These are phyloP conservation scores for Flueggea neowawraea DNA, from an alignment of 441 rosid genomes.

Conservation along the genomic window DNA sequence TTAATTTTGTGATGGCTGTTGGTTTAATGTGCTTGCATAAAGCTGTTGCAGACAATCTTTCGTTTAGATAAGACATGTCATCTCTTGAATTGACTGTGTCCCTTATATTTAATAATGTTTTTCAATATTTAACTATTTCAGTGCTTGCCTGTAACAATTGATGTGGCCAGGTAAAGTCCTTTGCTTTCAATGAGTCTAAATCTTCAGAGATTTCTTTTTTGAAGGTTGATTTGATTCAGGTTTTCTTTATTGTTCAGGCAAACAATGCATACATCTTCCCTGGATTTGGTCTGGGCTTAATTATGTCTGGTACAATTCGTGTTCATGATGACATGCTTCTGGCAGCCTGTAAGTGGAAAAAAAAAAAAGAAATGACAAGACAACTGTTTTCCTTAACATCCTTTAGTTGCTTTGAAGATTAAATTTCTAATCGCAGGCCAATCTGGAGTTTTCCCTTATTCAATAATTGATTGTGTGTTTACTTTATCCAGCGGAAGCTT, in stretches of 20 bases:
- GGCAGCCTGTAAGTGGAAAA: constrained; percentile 54
- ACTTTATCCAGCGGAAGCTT: constrained; percentile 61
- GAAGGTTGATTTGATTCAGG: not conserved
- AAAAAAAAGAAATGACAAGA: no score
- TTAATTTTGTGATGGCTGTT: no score
- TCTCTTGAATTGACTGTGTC: no score
- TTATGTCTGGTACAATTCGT: constrained; percentile 91
- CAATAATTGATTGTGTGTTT: not conserved
- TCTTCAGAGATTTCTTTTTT: not conserved
- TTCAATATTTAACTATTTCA: constrained; percentile 23
- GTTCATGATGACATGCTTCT: constrained; percentile 91
- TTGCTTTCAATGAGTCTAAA: constrained; percentile 1
- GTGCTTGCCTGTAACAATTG: constrained; percentile 92
- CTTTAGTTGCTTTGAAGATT: no score
- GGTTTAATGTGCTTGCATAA: no score
- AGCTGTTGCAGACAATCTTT: no score
- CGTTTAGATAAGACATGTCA: no score
- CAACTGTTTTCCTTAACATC: no score
- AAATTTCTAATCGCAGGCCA: no score
- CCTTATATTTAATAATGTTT: not conserved
- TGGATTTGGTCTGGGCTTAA: constrained; percentile 81
- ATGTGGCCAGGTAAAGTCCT: constrained; percentile 69
- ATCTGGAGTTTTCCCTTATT: no score
- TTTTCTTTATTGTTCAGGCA: constrained; percentile 34
- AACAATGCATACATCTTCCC: constrained; percentile 94